These are phyloP conservation scores for Tolypocladium ophioglossoides DNA, from an alignment of 2,329 filamentous ascomycete genomes.

Conservation along the genomic window DNA sequence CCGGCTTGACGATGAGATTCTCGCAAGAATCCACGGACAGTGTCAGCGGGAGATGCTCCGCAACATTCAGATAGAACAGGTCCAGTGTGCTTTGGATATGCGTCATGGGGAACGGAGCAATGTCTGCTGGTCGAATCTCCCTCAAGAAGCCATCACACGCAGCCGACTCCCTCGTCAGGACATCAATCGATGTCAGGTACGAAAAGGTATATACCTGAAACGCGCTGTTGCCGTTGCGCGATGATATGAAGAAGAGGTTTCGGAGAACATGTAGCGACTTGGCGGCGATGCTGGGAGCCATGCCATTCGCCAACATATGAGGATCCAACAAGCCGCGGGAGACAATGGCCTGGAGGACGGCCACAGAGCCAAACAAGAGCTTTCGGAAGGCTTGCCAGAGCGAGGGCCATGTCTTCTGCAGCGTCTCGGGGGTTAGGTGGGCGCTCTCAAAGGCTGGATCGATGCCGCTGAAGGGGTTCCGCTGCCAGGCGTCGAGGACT, in stretches of 20 bases:
- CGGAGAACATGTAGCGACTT: conserved; percentile 65
- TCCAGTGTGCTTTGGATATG: conserved; percentile 61
- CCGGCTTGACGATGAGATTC: conserved; percentile 61
- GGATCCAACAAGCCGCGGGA: conserved; percentile 49
- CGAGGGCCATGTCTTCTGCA: conserved; percentile 54
- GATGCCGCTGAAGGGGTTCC: conserved; percentile 61
- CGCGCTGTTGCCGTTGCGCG: conserved; percentile 57
- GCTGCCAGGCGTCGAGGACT: conserved; percentile 62
- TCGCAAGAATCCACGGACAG: conserved; percentile 60
- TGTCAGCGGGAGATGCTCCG: conserved; percentile 69
- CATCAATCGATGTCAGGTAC: conserved; percentile 72
- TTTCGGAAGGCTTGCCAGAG: conserved; percentile 70
- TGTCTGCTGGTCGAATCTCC: conserved; percentile 38
- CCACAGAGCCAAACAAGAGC: conserved; percentile 64
- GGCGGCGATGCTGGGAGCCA: conserved; percentile 54
- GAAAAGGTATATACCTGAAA: conserved; percentile 83
- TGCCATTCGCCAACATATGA: conserved; percentile 28
- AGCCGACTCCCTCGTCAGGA: conserved; percentile 59
- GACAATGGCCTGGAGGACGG: conserved; percentile 63
- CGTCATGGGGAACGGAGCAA: conserved; percentile 17
- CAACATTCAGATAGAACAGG: conserved; percentile 78
- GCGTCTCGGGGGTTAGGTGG: conserved; percentile 53
- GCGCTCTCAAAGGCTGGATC: conserved; percentile 56
- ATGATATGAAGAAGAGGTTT: conserved; percentile 73
- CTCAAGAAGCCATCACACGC: conserved; percentile 57